These are phyloP conservation scores for Diutina siamensis DNA, from an alignment of 1,139 yeast species.

Conservation along the genomic window DNA sequence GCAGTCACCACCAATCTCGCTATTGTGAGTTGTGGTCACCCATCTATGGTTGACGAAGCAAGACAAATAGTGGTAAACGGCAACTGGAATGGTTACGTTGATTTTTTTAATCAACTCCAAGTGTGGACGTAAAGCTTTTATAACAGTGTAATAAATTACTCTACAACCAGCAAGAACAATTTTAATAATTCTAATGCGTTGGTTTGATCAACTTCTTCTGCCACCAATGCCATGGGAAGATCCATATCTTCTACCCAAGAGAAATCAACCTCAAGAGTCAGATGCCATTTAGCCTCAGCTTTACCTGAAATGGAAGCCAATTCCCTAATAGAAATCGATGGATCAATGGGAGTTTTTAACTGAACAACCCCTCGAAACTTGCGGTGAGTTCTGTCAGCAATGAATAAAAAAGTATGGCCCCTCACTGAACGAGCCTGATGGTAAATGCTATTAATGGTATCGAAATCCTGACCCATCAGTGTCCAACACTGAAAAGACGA, in stretches of 20 bases:
- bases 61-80: background rate
- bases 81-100: background rate
- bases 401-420: background rate
- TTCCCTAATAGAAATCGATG: background rate
- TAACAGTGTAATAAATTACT: background rate
- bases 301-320: background rate
- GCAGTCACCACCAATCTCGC: background rate
- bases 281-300: slow-evolving; percentile 1
- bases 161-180: background rate
- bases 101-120: slow-evolving; percentile 1
- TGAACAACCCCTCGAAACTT: background rate
- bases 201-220: background rate
- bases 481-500: slow-evolving; percentile 2
- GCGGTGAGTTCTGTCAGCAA: background rate
- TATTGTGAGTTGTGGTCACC: background rate
- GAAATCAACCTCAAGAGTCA: background rate
- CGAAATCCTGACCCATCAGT: background rate
- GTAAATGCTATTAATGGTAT: background rate
- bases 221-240: background rate
- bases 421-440: background rate
- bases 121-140: slow-evolving; percentile 6
- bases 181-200: background rate
- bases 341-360: background rate
- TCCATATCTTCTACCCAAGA: background rate
- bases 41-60: background rate